Evolutionary conservation across 257 asterid species (phyloP).

Genomic region (Cordia subcordata): DNA sequence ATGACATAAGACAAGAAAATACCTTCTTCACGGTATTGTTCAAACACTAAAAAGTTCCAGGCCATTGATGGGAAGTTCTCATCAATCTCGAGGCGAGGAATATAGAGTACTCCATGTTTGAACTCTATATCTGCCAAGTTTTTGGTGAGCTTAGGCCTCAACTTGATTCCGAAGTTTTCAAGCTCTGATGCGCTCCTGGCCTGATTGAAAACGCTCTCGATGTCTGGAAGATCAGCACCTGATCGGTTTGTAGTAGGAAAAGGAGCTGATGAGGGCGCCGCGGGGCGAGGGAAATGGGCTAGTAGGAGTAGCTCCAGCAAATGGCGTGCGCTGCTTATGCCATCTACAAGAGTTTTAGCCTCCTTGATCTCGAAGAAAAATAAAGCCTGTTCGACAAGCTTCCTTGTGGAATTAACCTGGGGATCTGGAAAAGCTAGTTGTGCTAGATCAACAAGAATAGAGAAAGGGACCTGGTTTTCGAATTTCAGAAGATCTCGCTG

Average conservation of each 20-base stretch:
- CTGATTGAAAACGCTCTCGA: not conserved
- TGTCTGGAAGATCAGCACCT: not conserved
- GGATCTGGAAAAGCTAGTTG: not conserved
- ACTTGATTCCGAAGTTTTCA: constrained; percentile 6
- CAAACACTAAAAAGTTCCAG: constrained; percentile 18
- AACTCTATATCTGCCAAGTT: constrained; percentile 4
- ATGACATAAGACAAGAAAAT: constrained; percentile 10
- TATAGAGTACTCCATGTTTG: not conserved
- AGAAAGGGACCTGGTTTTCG: constrained; percentile 20
- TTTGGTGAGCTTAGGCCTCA: not conserved
- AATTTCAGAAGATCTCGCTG: constrained; percentile 19
- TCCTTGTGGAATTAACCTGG: too few species aligned
- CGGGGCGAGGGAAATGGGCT: constrained; percentile 1
- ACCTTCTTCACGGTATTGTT: not conserved
- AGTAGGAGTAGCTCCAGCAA: constrained; percentile 14
- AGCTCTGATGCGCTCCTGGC: constrained; percentile 15
- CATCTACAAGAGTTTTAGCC: too few species aligned
- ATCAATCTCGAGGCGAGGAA: constrained; percentile 7
- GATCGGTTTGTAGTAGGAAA: too few species aligned
- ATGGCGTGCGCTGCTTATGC: not conserved
- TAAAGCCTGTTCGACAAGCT: constrained; percentile 1
- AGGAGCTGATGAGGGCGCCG: too few species aligned
- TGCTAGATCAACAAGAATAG: not conserved
- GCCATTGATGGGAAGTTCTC: not conserved
- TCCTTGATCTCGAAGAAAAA: constrained; percentile 7